Base-by-base conservation (phyloP, 202 grass and related monocot genomes). In the Eragrostis tef region DNA sequence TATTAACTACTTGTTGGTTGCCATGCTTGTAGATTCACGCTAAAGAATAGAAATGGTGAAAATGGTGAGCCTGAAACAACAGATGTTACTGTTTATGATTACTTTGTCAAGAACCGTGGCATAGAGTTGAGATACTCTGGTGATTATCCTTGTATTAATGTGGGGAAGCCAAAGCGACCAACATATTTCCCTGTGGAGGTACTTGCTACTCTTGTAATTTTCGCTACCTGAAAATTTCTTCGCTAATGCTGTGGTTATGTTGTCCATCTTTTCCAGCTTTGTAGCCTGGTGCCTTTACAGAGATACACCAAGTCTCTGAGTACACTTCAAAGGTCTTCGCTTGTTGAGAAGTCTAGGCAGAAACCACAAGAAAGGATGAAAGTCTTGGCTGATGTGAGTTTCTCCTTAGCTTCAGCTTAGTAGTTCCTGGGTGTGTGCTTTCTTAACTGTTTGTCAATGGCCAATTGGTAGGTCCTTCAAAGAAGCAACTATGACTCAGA, bases 121-220 rank as follows among this genome's bases (percentile, higher is more conserved):
- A 92, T 89, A 45, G 85, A 90, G 0, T 36, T 95, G n/a, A 71
- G 63, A 16, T 94, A 91, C 26, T 91, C 89, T 86, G 91, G 74
- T 75, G 67, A 87, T 25, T 71, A 60, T 20, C 93, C 93, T 0
- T 95, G 93, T 78, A 86, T 97, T 10, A 97, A 97, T 84, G 94
- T 94, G 78, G 94, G 94, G 44, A 97, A 94, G 46, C 94, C 89
- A 0, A 97, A 92, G 57, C 77, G 94, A 0, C 94, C 94, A 1
- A 91, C 92, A 0, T 97, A 92, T 78, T 85, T 94, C 1, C 94
- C 94, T 0, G 67, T 98, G 2, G 94, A 98, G 90, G 94, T 94
- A 12, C 29, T 26, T 63, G 24, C 51, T 65, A 39, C n/a, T 17
- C 21, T 14, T 4, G 13, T 39, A 14, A 36, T 34, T 21, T 79